Conservation (phyloP, 164 flowering plant species). For the Aristolochia fimbriata region DNA sequence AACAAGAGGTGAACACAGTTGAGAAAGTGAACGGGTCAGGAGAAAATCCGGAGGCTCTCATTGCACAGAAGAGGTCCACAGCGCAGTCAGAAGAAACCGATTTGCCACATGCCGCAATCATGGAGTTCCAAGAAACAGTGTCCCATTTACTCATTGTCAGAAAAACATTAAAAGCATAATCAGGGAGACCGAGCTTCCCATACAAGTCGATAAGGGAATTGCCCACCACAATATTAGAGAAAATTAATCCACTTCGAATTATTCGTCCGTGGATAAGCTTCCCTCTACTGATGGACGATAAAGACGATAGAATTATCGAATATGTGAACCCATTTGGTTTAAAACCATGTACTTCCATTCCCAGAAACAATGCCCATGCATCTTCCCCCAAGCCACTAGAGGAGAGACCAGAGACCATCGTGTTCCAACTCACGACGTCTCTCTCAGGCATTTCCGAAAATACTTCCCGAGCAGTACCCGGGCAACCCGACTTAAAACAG, state of each 20-base stretch:
- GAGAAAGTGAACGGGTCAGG: conserved; percentile 51
- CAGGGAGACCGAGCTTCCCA: conserved; percentile 31
- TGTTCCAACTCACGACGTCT: conserved; percentile 33
- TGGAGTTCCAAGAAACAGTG: conserved; percentile 42
- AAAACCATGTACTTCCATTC: conserved; percentile 22
- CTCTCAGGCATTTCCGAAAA: conserved; percentile 29
- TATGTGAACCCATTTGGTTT: conserved; percentile 32
- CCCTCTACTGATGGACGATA: conserved; percentile 16
- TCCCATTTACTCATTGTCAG: conserved; percentile 30
- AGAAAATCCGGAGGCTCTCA: conserved; percentile 19
- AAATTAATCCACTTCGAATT: conserved; percentile 19
- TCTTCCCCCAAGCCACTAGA: conserved; percentile 13
- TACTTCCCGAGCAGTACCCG: conserved; percentile 19
- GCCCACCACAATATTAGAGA: conserved; percentile 29
- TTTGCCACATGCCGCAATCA: conserved; percentile 27
- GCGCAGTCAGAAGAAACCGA: conserved; percentile 21
- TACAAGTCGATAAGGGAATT: conserved; percentile 46
- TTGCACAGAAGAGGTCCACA: conserved; percentile 18
- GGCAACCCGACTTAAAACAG: conserved; percentile 10
- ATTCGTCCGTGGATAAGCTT: conserved; percentile 38
- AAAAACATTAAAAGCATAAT: conserved; percentile 42
- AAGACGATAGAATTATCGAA: conserved; percentile 25
- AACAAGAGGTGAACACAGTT: conserved; percentile 28
- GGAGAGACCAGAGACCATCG: conserved; percentile 25
- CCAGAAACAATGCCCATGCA: conserved; percentile 15